phyloP scores from a whole-genome alignment of 176 grass and related monocot species.

The Pharus latifolius region DNA sequence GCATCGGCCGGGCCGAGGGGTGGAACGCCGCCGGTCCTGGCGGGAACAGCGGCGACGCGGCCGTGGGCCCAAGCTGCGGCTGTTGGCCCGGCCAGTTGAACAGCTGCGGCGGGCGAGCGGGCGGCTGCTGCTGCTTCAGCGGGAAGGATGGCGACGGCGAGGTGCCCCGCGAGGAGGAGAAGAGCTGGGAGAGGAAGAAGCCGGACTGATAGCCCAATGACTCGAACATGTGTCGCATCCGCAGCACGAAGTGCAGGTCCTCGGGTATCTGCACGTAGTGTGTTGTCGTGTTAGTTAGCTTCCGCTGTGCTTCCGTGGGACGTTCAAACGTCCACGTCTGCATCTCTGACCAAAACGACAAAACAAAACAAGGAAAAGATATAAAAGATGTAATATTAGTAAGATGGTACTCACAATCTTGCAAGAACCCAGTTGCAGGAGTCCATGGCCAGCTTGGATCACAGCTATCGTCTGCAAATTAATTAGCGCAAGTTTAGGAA shows the following conservation, averaged over 20 bases:
- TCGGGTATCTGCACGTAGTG: conserved; percentile 70
- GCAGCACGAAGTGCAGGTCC: conserved; percentile 94
- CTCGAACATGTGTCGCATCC: conserved; percentile 98
- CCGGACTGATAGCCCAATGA: conserved; percentile 96
- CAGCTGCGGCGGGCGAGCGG: conserved; percentile 20
- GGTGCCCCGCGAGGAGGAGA: conserved; percentile 66
- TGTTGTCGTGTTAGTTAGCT: background rate
- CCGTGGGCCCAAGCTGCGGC: conserved; percentile 22
- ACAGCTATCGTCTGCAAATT: conserved; percentile 81
- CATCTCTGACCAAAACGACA: conserved; percentile 22
- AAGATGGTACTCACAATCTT: conserved; percentile 73
- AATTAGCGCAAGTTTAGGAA: background rate
- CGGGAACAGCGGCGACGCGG: conserved; percentile 34
- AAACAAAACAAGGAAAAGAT: background rate
- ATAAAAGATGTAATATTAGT: background rate
- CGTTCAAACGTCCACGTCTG: conserved; percentile 13
- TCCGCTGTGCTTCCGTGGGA: background rate
- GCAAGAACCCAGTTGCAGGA: conserved; percentile 88
- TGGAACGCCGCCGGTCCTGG: conserved; percentile 26
- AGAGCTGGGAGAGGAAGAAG: conserved; percentile 97
- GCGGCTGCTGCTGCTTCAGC: conserved; percentile 48
- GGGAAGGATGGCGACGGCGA: conserved; percentile 47
- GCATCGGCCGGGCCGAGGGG: conserved; percentile 11
- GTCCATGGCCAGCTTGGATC: conserved; percentile 98
- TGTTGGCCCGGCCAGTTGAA: conserved; percentile 44